Base-by-base conservation (phyloP, 208 protist genomes). In the Acanthamoeba culbertsoni region DNA sequence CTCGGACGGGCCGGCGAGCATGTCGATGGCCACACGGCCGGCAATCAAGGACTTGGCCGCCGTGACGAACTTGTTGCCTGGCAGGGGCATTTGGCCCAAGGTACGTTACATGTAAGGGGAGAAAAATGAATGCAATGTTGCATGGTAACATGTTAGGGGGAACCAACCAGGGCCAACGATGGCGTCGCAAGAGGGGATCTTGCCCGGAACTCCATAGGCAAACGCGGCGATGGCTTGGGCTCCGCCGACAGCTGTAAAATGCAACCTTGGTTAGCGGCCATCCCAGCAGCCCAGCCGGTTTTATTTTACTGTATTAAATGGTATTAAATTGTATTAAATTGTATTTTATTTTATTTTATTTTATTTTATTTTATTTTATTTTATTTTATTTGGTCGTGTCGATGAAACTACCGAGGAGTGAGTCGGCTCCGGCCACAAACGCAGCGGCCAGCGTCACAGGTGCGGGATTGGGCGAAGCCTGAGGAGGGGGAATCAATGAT, bases 1-100 rank as follows among this genome's bases (percentile, higher is more conserved):
- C 57, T 97, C 96, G 1, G 96, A 97, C 16, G 97, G 97, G 12
- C 97, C 97, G 10, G 97, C 97, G 37, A 97, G 95, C 96, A 98
- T 98, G 93, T 98, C 97, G 63, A 98, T 98, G n/a, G 93, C 93
- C 23, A 97, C 96, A 23, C 77, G 75, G 35, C 95, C 96, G 26
- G 93, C 86, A 7, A 98, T 96, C 28, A 98, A 86, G 79, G 95
- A 95, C 94, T 98, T 98, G 51, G 97, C 97, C n/a, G 96, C 96
- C 4, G 96, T 98, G 4, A 98, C 97, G 63, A 93, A 98, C 84
- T 94, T 26, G 93, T 98, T 97, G 51, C 97, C 97, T 91, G 62
- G 16, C 2, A 40, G n/a, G 18, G 31, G 40, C 71, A 82, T 0
- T 1, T 0, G 1, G 18, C 16, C 26, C 40, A 42, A 79, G 8